Evolutionary conservation across 305 asterid species (phyloP), one percentile per base, ranked within the genome.

Genomic region (Salvia sclarea): DNA sequence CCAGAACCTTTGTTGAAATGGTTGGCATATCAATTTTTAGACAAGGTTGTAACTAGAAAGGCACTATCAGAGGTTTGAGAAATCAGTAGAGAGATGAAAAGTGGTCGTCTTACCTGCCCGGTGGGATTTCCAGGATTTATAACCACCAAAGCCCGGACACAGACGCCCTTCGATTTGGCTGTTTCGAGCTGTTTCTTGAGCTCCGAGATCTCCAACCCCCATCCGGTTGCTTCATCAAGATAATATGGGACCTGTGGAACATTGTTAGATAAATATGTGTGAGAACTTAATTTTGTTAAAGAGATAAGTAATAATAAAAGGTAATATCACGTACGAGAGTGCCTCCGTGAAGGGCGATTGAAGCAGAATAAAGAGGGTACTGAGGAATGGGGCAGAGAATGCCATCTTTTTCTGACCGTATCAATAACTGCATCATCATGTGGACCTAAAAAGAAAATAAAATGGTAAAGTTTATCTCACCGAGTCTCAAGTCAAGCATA

Each of bases 91-190:
- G 13, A 61, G 48, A 55, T 14, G 41, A 64, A 68, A 68, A 59
- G 49, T 41, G 52, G 22, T 35, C 33, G 2, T 60, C 45, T 54
- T 78, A 91, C 97, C 93, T 91, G 96, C 71, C 96, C 98, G 0
- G 95, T 91, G 24, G 98, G 96, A 71, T 91, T 91, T 61, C 96
- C 96, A 18, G 98, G 98, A 78, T 91, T 91, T 64, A 91, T 91
- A 43, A 91, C 98, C 77, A 83, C 98, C 84, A 91, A 82, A 45
- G 98, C 94, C 83, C 90, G 76, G 44, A 91, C 87, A 0, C 63
- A 73, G 55, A 82, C 28, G 40, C 96, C 96, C 76, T 87, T 83
- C 0, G 96, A 83, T 76, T 74, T 91, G 70, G 96, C 92, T 78
- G 78, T 48, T 76, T 91, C 91, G 66, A 89, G 73, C 81, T 89